Percentiles rank a stretch among this genome's conserved stretches.
Conservation (phyloP, 2,329 filamentous ascomycete species). For the Dendryphion nanum region DNA sequence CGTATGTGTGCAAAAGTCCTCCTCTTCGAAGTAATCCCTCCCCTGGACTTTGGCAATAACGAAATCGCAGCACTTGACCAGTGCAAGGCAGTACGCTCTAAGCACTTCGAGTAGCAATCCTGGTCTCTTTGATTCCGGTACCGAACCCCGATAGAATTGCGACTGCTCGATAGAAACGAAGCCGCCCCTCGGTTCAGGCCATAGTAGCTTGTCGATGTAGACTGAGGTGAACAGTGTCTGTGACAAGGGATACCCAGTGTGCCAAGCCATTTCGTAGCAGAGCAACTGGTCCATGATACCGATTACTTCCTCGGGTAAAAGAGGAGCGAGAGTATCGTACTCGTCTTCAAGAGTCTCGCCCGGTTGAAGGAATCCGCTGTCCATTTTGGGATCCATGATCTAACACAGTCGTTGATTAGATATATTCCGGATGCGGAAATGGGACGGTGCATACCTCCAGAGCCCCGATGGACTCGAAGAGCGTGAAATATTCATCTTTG, state of each 20-base stretch:
- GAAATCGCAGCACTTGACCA: conserved; percentile 79
- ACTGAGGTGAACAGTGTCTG: conserved; percentile 93
- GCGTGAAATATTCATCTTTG: conserved; percentile 90
- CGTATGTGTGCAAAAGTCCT: conserved; percentile 92
- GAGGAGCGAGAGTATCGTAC: conserved; percentile 68
- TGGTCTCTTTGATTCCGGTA: conserved; percentile 20
- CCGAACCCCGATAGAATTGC: conserved; percentile 51
- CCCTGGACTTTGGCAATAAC: conserved; percentile 74
- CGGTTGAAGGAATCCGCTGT: conserved; percentile 79
- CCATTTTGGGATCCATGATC: conserved; percentile 99
- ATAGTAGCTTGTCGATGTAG: conserved; percentile 81
- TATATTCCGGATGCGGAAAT: background rate
- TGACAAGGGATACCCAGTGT: conserved; percentile 90
- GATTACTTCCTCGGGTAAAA: conserved; percentile 76
- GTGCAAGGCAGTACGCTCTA: conserved; percentile 78
- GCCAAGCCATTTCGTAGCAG: conserved; percentile 95
- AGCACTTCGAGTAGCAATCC: conserved; percentile 55
- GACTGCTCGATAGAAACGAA: conserved; percentile 66
- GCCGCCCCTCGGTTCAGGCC: conserved; percentile 64
- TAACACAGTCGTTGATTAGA: conserved; percentile 44
- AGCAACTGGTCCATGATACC: conserved; percentile 94
- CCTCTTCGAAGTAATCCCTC: conserved; percentile 96
- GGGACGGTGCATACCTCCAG: conserved; percentile 56
- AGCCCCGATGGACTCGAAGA: conserved; percentile 91
- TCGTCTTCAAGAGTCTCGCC: conserved; percentile 81